phyloP scores from a whole-genome alignment of 441 rosid genomes.

The Melastoma candidum region DNA sequence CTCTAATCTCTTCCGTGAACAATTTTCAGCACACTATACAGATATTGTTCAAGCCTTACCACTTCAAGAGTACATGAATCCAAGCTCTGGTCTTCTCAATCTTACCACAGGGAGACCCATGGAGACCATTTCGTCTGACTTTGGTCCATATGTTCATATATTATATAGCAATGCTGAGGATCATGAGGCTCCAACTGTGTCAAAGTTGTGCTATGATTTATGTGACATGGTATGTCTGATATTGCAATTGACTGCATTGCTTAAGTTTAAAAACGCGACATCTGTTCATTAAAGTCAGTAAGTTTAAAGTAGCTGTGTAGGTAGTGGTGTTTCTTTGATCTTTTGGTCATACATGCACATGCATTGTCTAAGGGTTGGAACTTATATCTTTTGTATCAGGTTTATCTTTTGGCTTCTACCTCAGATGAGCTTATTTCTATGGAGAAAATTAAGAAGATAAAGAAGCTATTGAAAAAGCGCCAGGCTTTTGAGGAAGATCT shows the following conservation, averaged over 20 bases:
- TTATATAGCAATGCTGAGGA: constrained; percentile 72
- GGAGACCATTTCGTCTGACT: constrained; percentile 40
- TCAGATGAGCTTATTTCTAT: constrained; percentile 66
- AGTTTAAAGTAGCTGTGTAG: no score
- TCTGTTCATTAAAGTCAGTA: no score
- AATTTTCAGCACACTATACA: constrained; percentile 70
- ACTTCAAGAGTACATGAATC: constrained; percentile 85
- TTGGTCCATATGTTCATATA: constrained; percentile 77
- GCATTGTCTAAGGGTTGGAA: constrained; percentile 13
- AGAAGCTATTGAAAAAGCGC: constrained; percentile 60
- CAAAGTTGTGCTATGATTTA: constrained; percentile 57
- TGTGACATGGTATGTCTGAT: constrained; percentile 61
- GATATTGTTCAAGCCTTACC: constrained; percentile 64
- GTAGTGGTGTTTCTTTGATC: no score
- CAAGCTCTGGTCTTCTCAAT: constrained; percentile 56
- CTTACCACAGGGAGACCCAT: constrained; percentile 56
- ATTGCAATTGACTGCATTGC: constrained; percentile 6
- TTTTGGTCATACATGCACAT: background rate
- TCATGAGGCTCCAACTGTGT: constrained; percentile 43
- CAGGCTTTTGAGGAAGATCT: constrained; percentile 26
- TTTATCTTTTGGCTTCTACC: constrained; percentile 76
- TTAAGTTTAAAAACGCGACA: background rate
- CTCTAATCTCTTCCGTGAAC: constrained; percentile 65
- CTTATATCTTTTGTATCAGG: constrained; percentile 42
- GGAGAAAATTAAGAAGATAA: constrained; percentile 67